Evolutionary conservation across 495 filamentous ascomycete genomes (phyloP), one percentile per base, ranked within the genome.

Genomic region (Venustampulla echinocandica): DNA sequence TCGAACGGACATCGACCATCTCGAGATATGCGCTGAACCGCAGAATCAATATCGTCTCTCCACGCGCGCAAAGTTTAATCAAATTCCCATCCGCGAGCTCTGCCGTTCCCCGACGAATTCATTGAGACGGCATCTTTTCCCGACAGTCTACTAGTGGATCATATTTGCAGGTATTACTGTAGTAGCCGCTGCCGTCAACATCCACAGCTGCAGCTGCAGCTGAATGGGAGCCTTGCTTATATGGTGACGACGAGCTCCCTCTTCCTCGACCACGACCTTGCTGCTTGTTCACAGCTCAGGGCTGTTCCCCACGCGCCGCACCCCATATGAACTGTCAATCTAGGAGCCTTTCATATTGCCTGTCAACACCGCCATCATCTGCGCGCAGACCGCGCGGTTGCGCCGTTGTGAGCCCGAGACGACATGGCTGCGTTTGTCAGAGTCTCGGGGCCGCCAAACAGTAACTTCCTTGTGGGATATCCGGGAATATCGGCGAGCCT

Each of bases 401-500:
- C 49, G 52, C 49, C 47, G 43, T 37, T 22, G 48, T 58, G 52
- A 59, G 50, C 52, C 56, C 42, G 49, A 34, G 49, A 44, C 54
- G 53, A 47, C 10, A 60, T 90, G 78, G 76, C 87, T 63, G 90
- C 90, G 63, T 90, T 85, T 64, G 92, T 98, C 69, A 86, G 93
- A 73, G 87, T 98, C 71, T 93, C 87, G 60, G 92, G 92, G 54
- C 90, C 89, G 55, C 87, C 92, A 54, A 98, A 98, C 70, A 92
- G 87, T 67, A 90, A 87, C 66, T 95, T 90, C 59, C 71, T 97
- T 52, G 87, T 97, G 52, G 92, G 92, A 39, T 98, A 98, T 64
- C 92, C 92, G 4, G 92, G 92, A 50, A 97, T 98, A 64, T 95
- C 93, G 24, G 93, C 92, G 53, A 98, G 93, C 3, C 71, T 96